Percentiles rank a stretch among this genome's conserved stretches.
phyloP scores from a whole-genome alignment of 805 yeast genomes.

The Wickerhamiella brachini region DNA sequence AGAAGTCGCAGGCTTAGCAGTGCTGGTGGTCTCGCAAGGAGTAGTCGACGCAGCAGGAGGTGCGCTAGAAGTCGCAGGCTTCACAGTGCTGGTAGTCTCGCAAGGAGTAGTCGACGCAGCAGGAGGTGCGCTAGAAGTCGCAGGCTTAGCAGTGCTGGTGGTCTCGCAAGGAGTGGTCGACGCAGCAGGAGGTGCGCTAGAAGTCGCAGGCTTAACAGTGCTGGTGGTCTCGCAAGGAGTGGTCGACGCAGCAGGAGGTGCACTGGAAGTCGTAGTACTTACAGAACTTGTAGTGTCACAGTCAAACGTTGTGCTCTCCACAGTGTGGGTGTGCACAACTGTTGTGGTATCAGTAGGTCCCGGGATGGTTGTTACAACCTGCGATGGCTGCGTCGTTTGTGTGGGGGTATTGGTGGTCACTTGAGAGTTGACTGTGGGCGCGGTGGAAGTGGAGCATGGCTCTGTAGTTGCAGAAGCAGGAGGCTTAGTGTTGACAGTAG shows the following conservation, averaged over 20 bases:
- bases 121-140: neutral
- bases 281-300: neutral
- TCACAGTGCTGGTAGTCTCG: too few species aligned
- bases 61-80: neutral
- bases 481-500: neutral
- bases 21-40: neutral
- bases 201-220: too few species aligned
- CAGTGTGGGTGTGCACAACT: neutral
- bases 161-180: neutral
- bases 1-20: too few species aligned
- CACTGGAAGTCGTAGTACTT: too few species aligned
- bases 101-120: neutral
- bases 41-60: neutral
- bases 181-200: neutral
- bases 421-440: neutral
- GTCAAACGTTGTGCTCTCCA: neutral
- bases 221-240: neutral
- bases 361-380: neutral
- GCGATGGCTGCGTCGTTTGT: neutral
- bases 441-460: neutral
- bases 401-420: neutral
- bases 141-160: too few species aligned
- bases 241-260: neutral
- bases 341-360: neutral
- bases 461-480: neutral